Evolutionary conservation across 208 protist species (phyloP), one percentile per base, ranked within the genome.

Genomic region (Giardia duodenalis): DNA sequence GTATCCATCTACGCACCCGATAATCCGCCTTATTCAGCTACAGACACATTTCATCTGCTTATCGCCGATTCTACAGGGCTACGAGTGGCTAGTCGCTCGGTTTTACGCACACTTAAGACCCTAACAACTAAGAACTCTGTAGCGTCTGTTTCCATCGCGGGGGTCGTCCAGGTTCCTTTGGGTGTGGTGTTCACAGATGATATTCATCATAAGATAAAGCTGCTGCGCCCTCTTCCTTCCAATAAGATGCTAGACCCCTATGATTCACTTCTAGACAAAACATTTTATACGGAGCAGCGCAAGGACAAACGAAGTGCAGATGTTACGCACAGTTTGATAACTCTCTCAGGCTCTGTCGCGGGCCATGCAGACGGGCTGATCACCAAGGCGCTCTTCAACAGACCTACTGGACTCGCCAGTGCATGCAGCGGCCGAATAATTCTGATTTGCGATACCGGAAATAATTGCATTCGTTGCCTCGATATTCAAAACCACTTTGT

Each of bases 281-380:
- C 57, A 10, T 76, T 76, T 76, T 76, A 76, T 30, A 10, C 19
- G 30, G 57, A 76, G 57, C 57, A 76, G 57, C 10, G 19, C 19
- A 76, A 76, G 57, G 57, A 39, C 57, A 76, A 76, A 76, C 57
- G 57, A 39, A 76, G 19, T 10, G 30, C 57, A 30, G 30, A 76
- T 30, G 19, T 39, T 39, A 76, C 57, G 19, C 57, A 76, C 57
- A 30, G 10, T 30, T 30, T 89, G 4, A 45, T 44, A 45, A 89
- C 86, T 45, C 42, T 89, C 3, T n/a, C 86, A 19, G 86, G 86
- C 4, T 89, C 86, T 19, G 42, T 46, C 4, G 42, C 86, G 22
- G 86, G 86, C 19, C 86, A 89, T 89, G 42, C 22, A 89, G 86
- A 89, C 44, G 86, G 86, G 4, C 39, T 46, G 42, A 89, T 89